Evolutionary conservation across 306 rosid genomes (phyloP), one percentile per base, ranked within the genome.

Genomic region (Herpetospermum pedunculosum): DNA sequence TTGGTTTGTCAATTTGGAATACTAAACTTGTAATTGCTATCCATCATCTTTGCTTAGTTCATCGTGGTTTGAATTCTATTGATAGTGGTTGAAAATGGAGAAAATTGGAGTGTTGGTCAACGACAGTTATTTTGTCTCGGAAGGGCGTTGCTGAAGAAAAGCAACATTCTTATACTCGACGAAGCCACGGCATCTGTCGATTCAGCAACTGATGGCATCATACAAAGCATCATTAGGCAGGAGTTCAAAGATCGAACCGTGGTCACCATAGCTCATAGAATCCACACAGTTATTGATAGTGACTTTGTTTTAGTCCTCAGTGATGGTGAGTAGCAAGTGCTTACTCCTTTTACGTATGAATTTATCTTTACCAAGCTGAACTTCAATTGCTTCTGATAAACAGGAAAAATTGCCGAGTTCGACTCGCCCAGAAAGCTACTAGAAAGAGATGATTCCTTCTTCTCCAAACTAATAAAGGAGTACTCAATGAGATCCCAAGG

Each of bases 291-390:
- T 58, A 85, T 93, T 1, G 86, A 89, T 2, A 93, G 98, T 8
- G 96, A 93, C 84, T 84, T 87, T 8, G 95, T 93, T 79, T 80
- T 93, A 85, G 98, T 93, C 32, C 96, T 93, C 60, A 88, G 92
- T 37, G 98, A 93, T 79, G 98, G 98, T 89, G 79, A 81, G 77
- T 40, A 15, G 4, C 37, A 71, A 15, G 4, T 50, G 57, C 15
- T 29, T 18, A 25, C 37, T 69, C 53, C 34, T 28, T 65, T 38
- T 6, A 1, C 9, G 5, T 53, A 23, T 40, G 1, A n/a, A 21
- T 38, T 32, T 12, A 11, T 38, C 72, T 65, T 11, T n/a, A n/a
- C n/a, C n/a, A n/a, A n/a, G n/a, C n/a, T 1, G 47, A 67, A 41
- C 52, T 12, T 67, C 4, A 35, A 67, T 41, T 67, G 2, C 2